Percentiles rank a stretch among this genome's conserved stretches.
Conservation (phyloP, 495 filamentous ascomycete genomes). For the Neurospora sp. region DNA sequence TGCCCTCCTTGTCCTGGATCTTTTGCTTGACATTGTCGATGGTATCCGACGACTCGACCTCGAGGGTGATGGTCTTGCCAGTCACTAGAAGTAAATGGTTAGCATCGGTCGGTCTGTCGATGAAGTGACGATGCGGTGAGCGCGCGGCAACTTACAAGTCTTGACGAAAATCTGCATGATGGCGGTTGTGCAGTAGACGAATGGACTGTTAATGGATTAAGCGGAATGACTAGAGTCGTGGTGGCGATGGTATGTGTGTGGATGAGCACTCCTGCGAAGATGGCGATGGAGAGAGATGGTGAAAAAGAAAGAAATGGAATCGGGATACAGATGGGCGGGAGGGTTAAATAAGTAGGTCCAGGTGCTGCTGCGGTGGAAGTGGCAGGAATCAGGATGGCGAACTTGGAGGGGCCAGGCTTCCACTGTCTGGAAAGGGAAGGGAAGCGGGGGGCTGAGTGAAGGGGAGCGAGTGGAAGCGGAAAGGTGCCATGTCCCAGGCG, state of each 20-base stretch:
- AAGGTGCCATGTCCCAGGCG: background rate
- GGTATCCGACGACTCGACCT: conserved; percentile 96
- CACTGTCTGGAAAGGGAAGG: background rate
- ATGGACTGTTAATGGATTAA: background rate
- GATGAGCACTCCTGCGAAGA: conserved; percentile 10
- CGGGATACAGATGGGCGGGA: conserved; percentile 3
- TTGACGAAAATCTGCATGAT: conserved; percentile 98
- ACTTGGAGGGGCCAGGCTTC: conserved; percentile 3
- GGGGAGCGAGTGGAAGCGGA: background rate
- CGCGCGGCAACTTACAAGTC: conserved; percentile 60
- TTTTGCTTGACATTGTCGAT: conserved; percentile 99
- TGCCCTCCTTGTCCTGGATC: conserved; percentile 99
- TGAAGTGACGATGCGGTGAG: conserved; percentile 4
- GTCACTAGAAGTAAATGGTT: conserved; percentile 51
- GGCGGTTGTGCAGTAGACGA: background rate
- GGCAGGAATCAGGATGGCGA: conserved; percentile 25
- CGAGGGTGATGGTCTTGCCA: conserved; percentile 98
- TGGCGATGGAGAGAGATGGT: conserved; percentile 16
- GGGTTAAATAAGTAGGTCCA: conserved; percentile 23
- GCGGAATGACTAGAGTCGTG: conserved; percentile 8
- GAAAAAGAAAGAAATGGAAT: conserved; percentile 1
- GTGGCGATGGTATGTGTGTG: conserved; percentile 9
- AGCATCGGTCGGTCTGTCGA: conserved; percentile 8
- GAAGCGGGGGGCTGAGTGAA: background rate
- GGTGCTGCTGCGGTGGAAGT: conserved; percentile 25